A percentile compares a stretch with the other conserved stretches of the same genome.
These are phyloP conservation scores for Acarospora socialis DNA, from an alignment of 2,329 filamentous ascomycete species.

Conservation along the genomic window DNA sequence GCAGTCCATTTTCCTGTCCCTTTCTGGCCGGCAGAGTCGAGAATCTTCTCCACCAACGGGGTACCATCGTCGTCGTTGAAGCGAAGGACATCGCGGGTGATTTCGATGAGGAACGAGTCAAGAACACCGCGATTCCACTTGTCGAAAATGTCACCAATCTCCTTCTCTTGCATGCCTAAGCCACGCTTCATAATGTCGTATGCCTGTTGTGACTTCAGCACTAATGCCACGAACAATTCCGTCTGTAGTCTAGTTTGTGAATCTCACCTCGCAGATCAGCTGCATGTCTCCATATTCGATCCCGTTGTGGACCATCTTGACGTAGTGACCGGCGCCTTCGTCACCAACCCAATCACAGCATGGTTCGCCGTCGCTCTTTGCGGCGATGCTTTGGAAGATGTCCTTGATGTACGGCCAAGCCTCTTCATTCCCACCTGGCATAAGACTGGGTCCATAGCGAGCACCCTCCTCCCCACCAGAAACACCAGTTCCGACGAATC, in stretches of 20 bases:
- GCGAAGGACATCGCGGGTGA: constrained; percentile 96
- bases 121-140: constrained; percentile 98
- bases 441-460: constrained; percentile 90
- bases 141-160: constrained; percentile 87
- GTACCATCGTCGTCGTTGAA: constrained; percentile 90
- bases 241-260: not conserved
- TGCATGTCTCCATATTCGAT: constrained; percentile 99
- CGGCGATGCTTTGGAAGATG: constrained; percentile 93
- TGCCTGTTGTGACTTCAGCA: constrained; percentile 43
- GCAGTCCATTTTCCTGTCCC: constrained; percentile 99
- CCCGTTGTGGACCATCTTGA: constrained; percentile 99
- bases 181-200: constrained; percentile 99
- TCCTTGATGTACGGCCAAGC: constrained; percentile 98
- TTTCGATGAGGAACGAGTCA: constrained; percentile 98
- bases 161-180: constrained; percentile 74
- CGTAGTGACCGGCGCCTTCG: constrained; percentile 98
- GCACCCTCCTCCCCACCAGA: constrained; percentile 99
- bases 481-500: constrained; percentile 92
- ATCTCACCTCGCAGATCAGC: constrained; percentile 85
- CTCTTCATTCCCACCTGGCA: constrained; percentile 97
- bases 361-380: constrained; percentile 91
- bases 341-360: constrained; percentile 99
- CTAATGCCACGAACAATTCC: not conserved
- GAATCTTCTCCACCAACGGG: constrained; percentile 93
- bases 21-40: constrained; percentile 97